Evolutionary conservation across 139 green algal genomes (phyloP).

Genomic region (Auxenochlorella pyrenoidosa): DNA sequence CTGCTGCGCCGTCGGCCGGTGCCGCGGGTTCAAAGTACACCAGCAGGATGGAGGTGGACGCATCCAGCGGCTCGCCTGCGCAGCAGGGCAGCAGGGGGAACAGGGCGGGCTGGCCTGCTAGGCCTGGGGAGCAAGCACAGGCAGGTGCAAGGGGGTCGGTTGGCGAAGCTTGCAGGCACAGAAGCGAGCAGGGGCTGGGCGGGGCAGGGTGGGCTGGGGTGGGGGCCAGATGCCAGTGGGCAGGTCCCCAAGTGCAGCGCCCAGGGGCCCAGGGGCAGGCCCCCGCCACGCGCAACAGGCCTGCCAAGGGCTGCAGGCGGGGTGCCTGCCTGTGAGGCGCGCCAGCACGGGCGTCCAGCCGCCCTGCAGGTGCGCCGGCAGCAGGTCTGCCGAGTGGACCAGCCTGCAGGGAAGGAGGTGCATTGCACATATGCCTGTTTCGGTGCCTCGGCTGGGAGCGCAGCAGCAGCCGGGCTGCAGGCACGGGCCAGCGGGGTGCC

Average conservation of each 20-base stretch:
- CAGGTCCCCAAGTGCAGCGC: too few relatives aligned
- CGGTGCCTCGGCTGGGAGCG: neutral
- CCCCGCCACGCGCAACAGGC: too few relatives aligned
- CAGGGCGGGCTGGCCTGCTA: too few relatives aligned
- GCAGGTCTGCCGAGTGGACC: conserved; percentile 27
- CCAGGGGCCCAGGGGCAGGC: too few relatives aligned
- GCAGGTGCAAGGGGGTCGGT: too few relatives aligned
- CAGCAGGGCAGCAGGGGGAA: neutral
- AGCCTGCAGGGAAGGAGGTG: neutral
- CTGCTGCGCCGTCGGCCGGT: neutral
- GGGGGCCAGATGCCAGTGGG: too few relatives aligned
- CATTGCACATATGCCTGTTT: too few relatives aligned
- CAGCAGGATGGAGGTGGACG: conserved; percentile 34
- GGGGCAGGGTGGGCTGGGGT: too few relatives aligned
- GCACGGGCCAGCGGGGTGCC: too few relatives aligned
- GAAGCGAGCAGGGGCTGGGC: too few relatives aligned
- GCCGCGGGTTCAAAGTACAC: conserved; percentile 23
- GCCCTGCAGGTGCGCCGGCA: neutral
- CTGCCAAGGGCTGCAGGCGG: neutral
- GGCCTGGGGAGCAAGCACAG: too few relatives aligned
- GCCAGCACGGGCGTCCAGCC: conserved; percentile 15
- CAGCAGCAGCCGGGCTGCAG: neutral
- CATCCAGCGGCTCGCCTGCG: conserved; percentile 47
- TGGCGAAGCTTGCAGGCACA: too few relatives aligned
- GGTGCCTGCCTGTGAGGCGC: neutral